Evolutionary conservation across 1,284 basidiomycete genomes (phyloP), one percentile per base, ranked within the genome.

Genomic region (Neolentinus lepideus): DNA sequence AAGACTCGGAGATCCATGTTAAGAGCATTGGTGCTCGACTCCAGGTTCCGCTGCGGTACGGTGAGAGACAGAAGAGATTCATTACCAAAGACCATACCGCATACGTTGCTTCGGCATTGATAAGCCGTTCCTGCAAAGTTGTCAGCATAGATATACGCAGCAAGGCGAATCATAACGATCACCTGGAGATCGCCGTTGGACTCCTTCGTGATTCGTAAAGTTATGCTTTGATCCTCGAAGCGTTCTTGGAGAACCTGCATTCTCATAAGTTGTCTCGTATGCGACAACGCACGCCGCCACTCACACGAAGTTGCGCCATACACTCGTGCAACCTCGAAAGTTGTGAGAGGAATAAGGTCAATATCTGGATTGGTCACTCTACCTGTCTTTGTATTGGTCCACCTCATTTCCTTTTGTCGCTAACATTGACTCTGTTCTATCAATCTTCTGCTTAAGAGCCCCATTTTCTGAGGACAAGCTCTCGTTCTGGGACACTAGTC

Each of bases 141-240:
- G 51, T 47, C 35, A 50, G 52, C n/a, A n/a, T 29, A 33, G 16
- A 54, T 26, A 46, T n/a, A 25, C 3, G 10, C 25, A 11, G 12
- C 2, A 2, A 12, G 35, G 19, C 21, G 10, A n/a, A 51, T 8
- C 6, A 10, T 19, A 4, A 47, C 25, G 9, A 14, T 33, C 24
- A 31, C 52, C 72, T 84, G 83, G 19, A 78, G 59, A 61, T 84
- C 80, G 1, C 74, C 78, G 26, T 74, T 68, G 19, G 77, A 71
- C 57, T 84, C 81, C 60, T 80, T 81, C 16, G 77, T 73, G 19
- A 81, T 64, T 35, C 74, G 70, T 48, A 82, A 63, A 6, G 77
- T 78, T 11, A 79, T 67, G 0, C 73, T 64, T 60, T 84, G 82
- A 16, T 82, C 76, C 16, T 84, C 81, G 55, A 79, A 79, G n/a